These are phyloP conservation scores for Clathrospora elynae DNA, from an alignment of 2,329 filamentous ascomycete genomes.

Conservation along the genomic window DNA sequence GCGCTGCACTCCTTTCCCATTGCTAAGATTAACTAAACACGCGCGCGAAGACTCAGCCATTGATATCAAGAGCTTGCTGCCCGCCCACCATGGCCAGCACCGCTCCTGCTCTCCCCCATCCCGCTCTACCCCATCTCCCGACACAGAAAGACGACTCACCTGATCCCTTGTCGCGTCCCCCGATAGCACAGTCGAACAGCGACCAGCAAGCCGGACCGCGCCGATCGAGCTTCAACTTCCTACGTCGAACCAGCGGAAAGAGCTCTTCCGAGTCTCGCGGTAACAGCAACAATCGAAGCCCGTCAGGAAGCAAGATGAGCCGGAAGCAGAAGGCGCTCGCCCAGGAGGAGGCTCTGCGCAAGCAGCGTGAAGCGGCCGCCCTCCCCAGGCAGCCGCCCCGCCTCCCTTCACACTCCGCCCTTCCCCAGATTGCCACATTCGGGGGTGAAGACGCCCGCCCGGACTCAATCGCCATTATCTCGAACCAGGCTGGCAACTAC, in stretches of 20 bases:
- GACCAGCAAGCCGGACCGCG: constrained; percentile 26
- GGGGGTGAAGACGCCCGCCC: constrained; percentile 67
- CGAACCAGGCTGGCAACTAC: constrained; percentile 59
- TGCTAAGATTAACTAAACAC: constrained; percentile 36
- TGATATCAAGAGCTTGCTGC: constrained; percentile 34
- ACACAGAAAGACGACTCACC: constrained; percentile 34
- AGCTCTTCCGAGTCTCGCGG: constrained; percentile 28
- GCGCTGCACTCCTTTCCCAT: constrained; percentile 29
- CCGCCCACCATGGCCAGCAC: constrained; percentile 37
- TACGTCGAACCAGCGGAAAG: constrained; percentile 42
- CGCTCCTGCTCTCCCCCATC: constrained; percentile 25
- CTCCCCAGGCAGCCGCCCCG: constrained; percentile 66
- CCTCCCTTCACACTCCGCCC: constrained; percentile 56
- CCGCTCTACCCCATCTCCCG: constrained; percentile 13
- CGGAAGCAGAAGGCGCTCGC: constrained; percentile 61
- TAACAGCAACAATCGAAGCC: constrained; percentile 30
- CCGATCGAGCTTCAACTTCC: constrained; percentile 46
- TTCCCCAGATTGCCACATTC: constrained; percentile 61
- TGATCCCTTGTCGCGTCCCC: constrained; percentile 29
- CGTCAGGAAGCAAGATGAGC: constrained; percentile 53
- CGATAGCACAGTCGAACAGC: constrained; percentile 24
- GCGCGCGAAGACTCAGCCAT: constrained; percentile 19
- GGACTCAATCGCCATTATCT: constrained; percentile 65
- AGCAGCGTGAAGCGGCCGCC: constrained; percentile 60
- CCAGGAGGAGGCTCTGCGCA: constrained; percentile 59